Evolutionary conservation across 768 basidiomycete genomes (phyloP), one percentile per base, ranked within the genome.

Genomic region (Tephrocybe sp.): DNA sequence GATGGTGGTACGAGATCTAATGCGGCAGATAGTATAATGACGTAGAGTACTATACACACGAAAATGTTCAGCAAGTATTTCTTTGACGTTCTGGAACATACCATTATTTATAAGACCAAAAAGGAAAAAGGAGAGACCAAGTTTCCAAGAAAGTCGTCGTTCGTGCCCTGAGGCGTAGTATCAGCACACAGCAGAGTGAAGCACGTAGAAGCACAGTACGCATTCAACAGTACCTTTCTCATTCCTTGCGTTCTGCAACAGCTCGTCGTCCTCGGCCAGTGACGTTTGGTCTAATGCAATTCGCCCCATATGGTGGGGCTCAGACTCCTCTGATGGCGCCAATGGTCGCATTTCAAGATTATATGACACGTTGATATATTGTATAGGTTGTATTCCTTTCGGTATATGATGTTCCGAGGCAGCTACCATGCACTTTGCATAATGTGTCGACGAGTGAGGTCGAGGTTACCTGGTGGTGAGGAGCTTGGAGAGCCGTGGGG

Each of bases 41-140:
- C 96, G 69, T 98, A 97, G 50, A 96, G 76, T 4, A 97, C 93
- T 93, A 18, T 39, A 28, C 30, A 32, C 23, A 36, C 45, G 3
- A 41, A 51, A 8, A 56, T 7, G 7, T 9, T 36, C 34, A n/a
- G 9, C 34, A 36, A 36, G 4, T n/a, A 36, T n/a, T 15, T 5
- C 28, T 11, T 15, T 15, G 8, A 38, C 23, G 1, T 28, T 15
- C 9, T 26, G 51, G 51, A 12, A 36, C 65, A 20, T 21, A 89
- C 93, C 92, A 62, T 97, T 96, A 65, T 97, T 97, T 51, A 95
- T 87, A 20, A 95, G 78, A 4, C 94, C 94, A 60, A 96, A 96
- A 33, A 93, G 72, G 68, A 94, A 93, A 77, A 96, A 97, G 0
- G 93, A 92, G 32, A 72, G 45, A 3, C 73, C 75, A 18, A 82